Conservation (phyloP, 2,329 filamentous ascomycete genomes). For the Macrophomina tecta region DNA sequence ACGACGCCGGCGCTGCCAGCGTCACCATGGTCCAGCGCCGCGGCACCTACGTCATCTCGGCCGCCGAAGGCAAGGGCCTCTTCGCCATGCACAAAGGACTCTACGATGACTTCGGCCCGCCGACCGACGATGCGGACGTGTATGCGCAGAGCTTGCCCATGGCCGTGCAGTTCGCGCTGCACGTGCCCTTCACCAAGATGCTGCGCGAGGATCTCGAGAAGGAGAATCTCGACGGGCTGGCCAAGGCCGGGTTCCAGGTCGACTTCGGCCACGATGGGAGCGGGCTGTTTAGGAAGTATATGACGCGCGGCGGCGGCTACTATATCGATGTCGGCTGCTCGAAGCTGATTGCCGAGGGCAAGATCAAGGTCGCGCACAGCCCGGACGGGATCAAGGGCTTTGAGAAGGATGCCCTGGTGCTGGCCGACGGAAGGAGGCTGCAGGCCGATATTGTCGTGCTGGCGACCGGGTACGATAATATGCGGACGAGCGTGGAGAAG, state of each 20-base stretch:
- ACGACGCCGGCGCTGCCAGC: conserved; percentile 67
- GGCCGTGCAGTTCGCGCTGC: conserved; percentile 65
- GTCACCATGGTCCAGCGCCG: conserved; percentile 74
- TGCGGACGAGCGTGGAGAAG: conserved; percentile 66
- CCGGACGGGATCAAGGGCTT: conserved; percentile 60
- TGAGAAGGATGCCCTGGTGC: conserved; percentile 48
- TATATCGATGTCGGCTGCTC: conserved; percentile 73
- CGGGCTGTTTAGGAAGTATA: conserved; percentile 67
- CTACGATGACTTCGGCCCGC: conserved; percentile 58
- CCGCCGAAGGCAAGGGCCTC: conserved; percentile 58
- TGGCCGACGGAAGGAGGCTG: conserved; percentile 61
- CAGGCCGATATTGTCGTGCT: conserved; percentile 67
- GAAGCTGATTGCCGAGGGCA: conserved; percentile 66
- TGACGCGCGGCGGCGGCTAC: conserved; percentile 71
- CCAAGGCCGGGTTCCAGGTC: conserved; percentile 65
- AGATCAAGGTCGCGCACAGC: conserved; percentile 64
- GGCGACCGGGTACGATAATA: conserved; percentile 67
- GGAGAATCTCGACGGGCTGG: conserved; percentile 55
- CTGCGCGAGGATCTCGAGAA: conserved; percentile 38
- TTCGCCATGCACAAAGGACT: conserved; percentile 55
- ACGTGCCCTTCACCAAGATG: conserved; percentile 53
- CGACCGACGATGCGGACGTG: conserved; percentile 71
- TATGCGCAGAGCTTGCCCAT: conserved; percentile 63
- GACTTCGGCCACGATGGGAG: conserved; percentile 63
- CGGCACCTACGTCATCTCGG: conserved; percentile 68